Evolutionary conservation across 495 filamentous ascomycete species (phyloP), one percentile per base, ranked within the genome.

Genomic region (Neurospora sp.): DNA sequence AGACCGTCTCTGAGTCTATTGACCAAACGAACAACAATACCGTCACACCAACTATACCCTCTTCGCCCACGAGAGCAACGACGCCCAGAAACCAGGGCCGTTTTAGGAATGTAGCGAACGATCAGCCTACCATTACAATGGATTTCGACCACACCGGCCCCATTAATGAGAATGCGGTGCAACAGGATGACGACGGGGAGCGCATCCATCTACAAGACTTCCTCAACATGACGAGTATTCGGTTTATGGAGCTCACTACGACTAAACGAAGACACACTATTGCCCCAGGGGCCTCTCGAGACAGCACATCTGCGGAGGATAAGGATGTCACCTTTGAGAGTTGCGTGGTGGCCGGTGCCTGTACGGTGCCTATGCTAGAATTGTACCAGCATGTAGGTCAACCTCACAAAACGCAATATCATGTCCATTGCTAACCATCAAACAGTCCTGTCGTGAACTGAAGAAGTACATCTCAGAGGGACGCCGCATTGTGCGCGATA

Each of bases 391-490:
- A 98, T 82, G 92, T 92, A 86, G 87, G 90, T 83, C 12, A 18
- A 59, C 4, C 48, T 18, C 2, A 16, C 18, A 7, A 31, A 9
- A 0, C 35, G 9, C 10, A 45, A 12, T 40, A 59, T 4, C 27
- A 35, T 65, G 27, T 35, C 27, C 14, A 3, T 40, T 76, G 72
- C 83, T 88, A 75, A 88, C 70, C 14, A 27, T 31, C 45, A 7
- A 73, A 9, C 79, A 93, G 89, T 94, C 95, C 37, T 98, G 96
- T 79, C 91, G 92, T 69, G 96, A 98, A 79, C 82, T 99, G 73
- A 97, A 97, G 80, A 93, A 91, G 41, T 98, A 97, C 77, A 97
- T 98, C 70, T 92, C 91, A 0, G 94, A 96, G 81, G 96, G 96
- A 31, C 88, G 93, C 14, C 89, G 90, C 68, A 91, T 97, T 27